Conservation (phyloP, 1,284 basidiomycete species). For the Leccinum griseonigrum region DNA sequence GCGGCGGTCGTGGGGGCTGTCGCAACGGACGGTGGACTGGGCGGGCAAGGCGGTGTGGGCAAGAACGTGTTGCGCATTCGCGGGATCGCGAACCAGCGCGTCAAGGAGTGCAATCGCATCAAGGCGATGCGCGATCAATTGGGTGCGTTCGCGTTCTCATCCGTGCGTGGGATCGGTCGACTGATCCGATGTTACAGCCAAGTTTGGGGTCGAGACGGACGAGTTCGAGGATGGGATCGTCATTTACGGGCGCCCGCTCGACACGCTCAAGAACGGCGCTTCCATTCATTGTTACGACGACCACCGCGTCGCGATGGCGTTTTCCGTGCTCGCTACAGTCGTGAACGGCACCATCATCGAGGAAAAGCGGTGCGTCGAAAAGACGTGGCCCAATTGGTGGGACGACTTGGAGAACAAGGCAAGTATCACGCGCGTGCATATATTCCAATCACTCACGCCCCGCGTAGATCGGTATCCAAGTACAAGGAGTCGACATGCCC, state of each 20-base stretch:
- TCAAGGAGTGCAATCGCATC: slow-evolving; percentile 98
- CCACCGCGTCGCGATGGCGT: slow-evolving; percentile 98
- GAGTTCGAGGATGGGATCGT: slow-evolving; percentile 95
- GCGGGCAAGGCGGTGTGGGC: slow-evolving; percentile 28
- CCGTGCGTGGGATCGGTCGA: not conserved
- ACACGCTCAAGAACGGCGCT: slow-evolving; percentile 62
- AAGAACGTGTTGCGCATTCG: slow-evolving; percentile 74
- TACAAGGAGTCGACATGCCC: slow-evolving; percentile 80
- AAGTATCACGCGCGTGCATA: slow-evolving; percentile 8
- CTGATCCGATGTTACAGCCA: slow-evolving; percentile 51
- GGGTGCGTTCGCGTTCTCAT: slow-evolving; percentile 41
- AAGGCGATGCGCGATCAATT: slow-evolving; percentile 96
- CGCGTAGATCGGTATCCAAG: slow-evolving; percentile 81
- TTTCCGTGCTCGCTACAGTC: slow-evolving; percentile 83
- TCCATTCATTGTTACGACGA: slow-evolving; percentile 97
- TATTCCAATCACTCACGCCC: slow-evolving; percentile 1
- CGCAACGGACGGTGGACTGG: slow-evolving; percentile 45
- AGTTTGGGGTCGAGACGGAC: slow-evolving; percentile 91
- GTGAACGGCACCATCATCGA: slow-evolving; percentile 81
- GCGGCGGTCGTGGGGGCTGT: slow-evolving; percentile 91
- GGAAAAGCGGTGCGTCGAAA: slow-evolving; percentile 98
- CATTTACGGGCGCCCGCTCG: slow-evolving; percentile 75
- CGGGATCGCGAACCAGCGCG: slow-evolving; percentile 97
- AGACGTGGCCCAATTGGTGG: slow-evolving; percentile 99
- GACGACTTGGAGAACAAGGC: slow-evolving; percentile 96